These are phyloP conservation scores for Paracoccidioides brasiliensis DNA, from an alignment of 2,329 filamentous ascomycete genomes.

Conservation along the genomic window DNA sequence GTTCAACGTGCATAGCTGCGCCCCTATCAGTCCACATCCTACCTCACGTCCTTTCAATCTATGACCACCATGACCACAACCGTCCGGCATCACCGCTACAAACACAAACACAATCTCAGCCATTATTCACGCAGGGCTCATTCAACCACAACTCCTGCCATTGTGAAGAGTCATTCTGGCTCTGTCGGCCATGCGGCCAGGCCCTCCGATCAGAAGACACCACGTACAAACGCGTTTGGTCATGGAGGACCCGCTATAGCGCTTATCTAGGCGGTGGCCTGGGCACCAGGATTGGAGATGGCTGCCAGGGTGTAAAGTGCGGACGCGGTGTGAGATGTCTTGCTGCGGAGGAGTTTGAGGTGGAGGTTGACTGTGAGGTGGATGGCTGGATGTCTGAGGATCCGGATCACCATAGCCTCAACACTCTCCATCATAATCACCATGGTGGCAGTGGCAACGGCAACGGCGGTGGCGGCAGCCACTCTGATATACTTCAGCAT, in stretches of 20 bases:
- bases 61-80: background rate
- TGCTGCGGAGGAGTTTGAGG: conserved; percentile 62
- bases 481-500: conserved; percentile 1
- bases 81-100: conserved; percentile 19
- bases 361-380: conserved; percentile 77
- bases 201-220: conserved; percentile 47
- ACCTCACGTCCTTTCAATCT: conserved; percentile 16
- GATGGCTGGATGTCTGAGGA: conserved; percentile 50
- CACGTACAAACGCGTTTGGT: conserved; percentile 60
- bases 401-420: conserved; percentile 12
- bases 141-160: conserved; percentile 46
- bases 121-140: conserved; percentile 32
- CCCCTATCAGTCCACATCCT: conserved; percentile 40
- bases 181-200: conserved; percentile 73
- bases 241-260: conserved; percentile 75
- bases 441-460: background rate
- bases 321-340: conserved; percentile 65
- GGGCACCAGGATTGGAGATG: conserved; percentile 77
- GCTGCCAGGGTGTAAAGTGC: conserved; percentile 76
- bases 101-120: conserved; percentile 8
- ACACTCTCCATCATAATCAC: conserved; percentile 7
- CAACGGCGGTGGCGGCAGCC: background rate
- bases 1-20: conserved; percentile 58
- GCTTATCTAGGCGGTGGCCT: conserved; percentile 63
- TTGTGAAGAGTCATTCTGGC: conserved; percentile 52